Evolutionary conservation across 306 rosid genomes (phyloP).

Genomic region (Ammopiptanthus mongolicus): DNA sequence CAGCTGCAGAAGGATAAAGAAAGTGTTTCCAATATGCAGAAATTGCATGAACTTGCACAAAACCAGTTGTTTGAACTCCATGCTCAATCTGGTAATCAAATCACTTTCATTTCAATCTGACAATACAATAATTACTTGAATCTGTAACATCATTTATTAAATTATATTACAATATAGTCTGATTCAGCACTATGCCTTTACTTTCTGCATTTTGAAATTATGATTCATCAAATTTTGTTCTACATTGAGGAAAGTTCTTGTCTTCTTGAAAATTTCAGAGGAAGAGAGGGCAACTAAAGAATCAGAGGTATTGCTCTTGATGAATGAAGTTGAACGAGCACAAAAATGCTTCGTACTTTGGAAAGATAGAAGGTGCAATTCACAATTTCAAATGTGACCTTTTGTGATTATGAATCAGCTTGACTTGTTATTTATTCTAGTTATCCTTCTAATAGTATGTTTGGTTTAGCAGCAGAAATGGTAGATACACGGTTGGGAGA

Average conservation of each 20-base stretch:
- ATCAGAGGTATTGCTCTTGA: constrained; percentile 75
- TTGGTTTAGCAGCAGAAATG: too few relatives aligned
- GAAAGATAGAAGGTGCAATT: constrained; percentile 49
- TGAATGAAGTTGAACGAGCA: constrained; percentile 57
- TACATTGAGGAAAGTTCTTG: background rate
- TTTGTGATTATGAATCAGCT: background rate
- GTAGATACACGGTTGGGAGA: too few relatives aligned
- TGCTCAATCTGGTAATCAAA: constrained; percentile 79
- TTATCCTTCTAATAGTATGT: constrained; percentile 22
- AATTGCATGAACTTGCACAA: too few relatives aligned
- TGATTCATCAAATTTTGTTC: background rate
- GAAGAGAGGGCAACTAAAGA: constrained; percentile 91
- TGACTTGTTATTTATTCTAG: constrained; percentile 3
- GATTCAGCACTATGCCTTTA: constrained; percentile 4
- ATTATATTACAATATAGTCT: background rate
- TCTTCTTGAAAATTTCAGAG: constrained; percentile 38
- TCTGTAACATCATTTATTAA: constrained; percentile 7
- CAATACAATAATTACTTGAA: background rate
- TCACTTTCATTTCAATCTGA: constrained; percentile 19
- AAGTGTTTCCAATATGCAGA: too few relatives aligned
- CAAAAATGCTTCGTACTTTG: constrained; percentile 42
- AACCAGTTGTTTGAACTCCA: constrained; percentile 89
- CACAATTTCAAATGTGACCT: constrained; percentile 9
- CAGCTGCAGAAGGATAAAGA: too few relatives aligned
- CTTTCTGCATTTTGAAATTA: constrained; percentile 4